Conservation (phyloP, 805 yeast species). For the Lipomyces oligophaga region DNA sequence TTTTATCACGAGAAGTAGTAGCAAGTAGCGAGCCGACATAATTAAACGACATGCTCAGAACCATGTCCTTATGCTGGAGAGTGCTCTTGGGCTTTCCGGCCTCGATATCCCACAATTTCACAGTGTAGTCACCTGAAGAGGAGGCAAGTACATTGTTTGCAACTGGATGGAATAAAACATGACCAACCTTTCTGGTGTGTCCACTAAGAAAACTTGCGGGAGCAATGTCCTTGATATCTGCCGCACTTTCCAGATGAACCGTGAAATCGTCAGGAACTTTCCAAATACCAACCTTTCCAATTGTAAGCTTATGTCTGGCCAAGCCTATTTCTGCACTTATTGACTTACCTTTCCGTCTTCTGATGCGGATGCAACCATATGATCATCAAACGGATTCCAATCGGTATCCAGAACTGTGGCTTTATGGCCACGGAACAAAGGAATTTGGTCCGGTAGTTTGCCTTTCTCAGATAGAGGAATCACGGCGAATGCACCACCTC, state of each 20-base stretch:
- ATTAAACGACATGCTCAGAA: conserved; percentile 89
- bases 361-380: conserved; percentile 70
- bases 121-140: conserved; percentile 83
- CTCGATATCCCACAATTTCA: conserved; percentile 85
- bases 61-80: conserved; percentile 81
- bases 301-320: neutral
- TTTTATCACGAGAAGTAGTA: conserved; percentile 87
- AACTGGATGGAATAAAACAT: conserved; percentile 81
- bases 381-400: conserved; percentile 84
- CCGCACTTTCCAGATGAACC: conserved; percentile 49
- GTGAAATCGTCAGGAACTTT: conserved; percentile 78
- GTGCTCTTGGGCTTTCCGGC: conserved; percentile 67
- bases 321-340: conserved; percentile 34
- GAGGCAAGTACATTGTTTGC: conserved; percentile 86
- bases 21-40: conserved; percentile 84
- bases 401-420: conserved; percentile 95
- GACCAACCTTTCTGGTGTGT: conserved; percentile 88
- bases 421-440: conserved; percentile 92
- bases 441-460: conserved; percentile 87
- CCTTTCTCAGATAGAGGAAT: conserved; percentile 84
- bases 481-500: conserved; percentile 97
- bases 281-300: conserved; percentile 66
- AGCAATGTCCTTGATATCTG: conserved; percentile 62
- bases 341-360: conserved; percentile 59
- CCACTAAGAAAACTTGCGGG: conserved; percentile 73